These are phyloP conservation scores for Suillus occidentalis DNA, from an alignment of 768 basidiomycete genomes.

Conservation along the genomic window DNA sequence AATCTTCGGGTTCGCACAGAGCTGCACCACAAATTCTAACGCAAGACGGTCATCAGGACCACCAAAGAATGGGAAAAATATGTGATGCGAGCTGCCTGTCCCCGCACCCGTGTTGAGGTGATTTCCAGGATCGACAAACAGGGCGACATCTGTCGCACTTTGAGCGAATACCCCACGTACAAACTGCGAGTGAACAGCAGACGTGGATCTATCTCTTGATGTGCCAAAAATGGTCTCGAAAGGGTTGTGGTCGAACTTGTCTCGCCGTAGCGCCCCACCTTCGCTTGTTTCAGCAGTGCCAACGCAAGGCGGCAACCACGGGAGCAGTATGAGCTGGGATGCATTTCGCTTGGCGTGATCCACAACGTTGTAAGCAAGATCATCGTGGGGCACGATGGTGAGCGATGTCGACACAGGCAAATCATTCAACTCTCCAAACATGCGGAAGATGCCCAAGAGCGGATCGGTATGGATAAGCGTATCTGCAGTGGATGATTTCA, in stretches of 20 bases:
- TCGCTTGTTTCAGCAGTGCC: too few relatives aligned
- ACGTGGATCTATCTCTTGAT: too few relatives aligned
- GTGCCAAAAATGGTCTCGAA: too few relatives aligned
- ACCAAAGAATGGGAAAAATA: constrained; percentile 91
- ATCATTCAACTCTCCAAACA: constrained; percentile 69
- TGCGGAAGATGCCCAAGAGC: constrained; percentile 68
- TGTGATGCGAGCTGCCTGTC: constrained; percentile 47
- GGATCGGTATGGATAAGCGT: constrained; percentile 72
- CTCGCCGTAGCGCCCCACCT: too few relatives aligned
- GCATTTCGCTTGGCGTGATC: too few relatives aligned
- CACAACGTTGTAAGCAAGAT: too few relatives aligned
- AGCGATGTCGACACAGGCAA: constrained; percentile 58
- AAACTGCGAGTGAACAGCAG: too few relatives aligned
- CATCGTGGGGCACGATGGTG: constrained; percentile 75
- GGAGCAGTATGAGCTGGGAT: too few relatives aligned
- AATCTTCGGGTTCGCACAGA: constrained; percentile 68
- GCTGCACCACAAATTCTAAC: constrained; percentile 79
- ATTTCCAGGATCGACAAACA: constrained; percentile 74
- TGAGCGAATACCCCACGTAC: constrained; percentile 72
- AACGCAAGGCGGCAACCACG: too few relatives aligned
- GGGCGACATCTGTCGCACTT: constrained; percentile 70
- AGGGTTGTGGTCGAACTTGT: too few relatives aligned
- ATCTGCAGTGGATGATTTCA: constrained; percentile 66
- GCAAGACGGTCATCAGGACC: constrained; percentile 92
- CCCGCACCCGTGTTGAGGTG: constrained; percentile 23